These are phyloP conservation scores for Fraxinus cuspidata DNA, from an alignment of 257 asterid species.

Conservation along the genomic window DNA sequence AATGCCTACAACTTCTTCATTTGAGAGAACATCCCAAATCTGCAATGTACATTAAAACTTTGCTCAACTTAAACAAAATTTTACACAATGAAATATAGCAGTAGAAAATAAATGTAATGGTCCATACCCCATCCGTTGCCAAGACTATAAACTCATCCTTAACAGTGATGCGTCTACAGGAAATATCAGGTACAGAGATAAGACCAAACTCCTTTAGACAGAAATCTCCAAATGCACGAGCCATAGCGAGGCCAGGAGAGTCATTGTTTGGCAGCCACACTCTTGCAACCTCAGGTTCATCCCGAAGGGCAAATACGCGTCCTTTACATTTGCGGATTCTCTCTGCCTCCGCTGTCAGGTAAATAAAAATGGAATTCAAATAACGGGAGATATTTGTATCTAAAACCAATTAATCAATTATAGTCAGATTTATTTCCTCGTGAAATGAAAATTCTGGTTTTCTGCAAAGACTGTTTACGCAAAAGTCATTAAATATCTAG, in stretches of 20 bases:
- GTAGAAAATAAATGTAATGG: not conserved
- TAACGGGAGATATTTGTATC: not conserved
- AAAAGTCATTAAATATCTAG: not conserved
- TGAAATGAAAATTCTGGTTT: not conserved
- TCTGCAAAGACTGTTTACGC: not conserved
- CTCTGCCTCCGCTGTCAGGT: too few relatives aligned
- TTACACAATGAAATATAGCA: not conserved
- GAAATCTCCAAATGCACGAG: too few relatives aligned
- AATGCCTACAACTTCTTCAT: constrained; percentile 54
- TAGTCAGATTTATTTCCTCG: not conserved
- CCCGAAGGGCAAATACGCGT: too few relatives aligned
- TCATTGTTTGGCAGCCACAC: too few relatives aligned
- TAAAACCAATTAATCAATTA: not conserved
- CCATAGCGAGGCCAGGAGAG: too few relatives aligned
- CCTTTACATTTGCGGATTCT: too few relatives aligned
- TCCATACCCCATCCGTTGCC: too few relatives aligned
- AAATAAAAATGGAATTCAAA: not conserved
- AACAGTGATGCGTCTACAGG: too few relatives aligned
- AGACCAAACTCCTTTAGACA: too few relatives aligned
- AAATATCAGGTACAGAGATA: too few relatives aligned
- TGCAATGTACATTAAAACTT: constrained; percentile 20
- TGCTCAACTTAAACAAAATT: not conserved
- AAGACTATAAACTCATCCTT: too few relatives aligned
- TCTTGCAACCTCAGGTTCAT: too few relatives aligned
- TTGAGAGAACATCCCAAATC: constrained; percentile 70